Percentiles rank a stretch among this genome's conserved stretches.
phyloP scores from a whole-genome alignment of 805 yeast genomes.

The Wickerhamiella sorbophila region DNA sequence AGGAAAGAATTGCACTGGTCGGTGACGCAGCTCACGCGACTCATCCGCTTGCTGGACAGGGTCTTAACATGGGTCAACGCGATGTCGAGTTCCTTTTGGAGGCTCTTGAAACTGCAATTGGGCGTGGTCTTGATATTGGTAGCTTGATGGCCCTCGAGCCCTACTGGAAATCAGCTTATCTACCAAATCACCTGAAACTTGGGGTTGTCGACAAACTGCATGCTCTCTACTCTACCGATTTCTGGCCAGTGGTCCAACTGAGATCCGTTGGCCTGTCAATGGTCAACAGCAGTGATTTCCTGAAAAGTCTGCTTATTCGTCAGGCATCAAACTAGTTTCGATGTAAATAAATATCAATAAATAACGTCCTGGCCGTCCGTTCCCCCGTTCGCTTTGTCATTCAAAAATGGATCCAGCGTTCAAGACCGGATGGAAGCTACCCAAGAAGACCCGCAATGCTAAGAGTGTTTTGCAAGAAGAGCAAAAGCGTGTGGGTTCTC shows the following conservation, averaged over 20 bases:
- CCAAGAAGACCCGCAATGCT: conserved; percentile 55
- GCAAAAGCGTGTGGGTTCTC: conserved; percentile 40
- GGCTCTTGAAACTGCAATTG: conserved; percentile 55
- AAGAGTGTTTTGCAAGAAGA: conserved; percentile 70
- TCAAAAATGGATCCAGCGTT: no score
- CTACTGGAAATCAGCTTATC: conserved; percentile 71
- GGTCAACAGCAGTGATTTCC: conserved; percentile 45
- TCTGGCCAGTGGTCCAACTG: conserved; percentile 55
- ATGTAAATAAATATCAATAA: no score
- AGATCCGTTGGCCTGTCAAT: conserved; percentile 65
- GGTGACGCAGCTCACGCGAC: conserved; percentile 98
- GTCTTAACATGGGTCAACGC: conserved; percentile 92
- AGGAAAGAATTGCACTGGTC: conserved; percentile 75
- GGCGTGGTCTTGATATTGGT: conserved; percentile 82
- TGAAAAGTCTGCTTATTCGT: conserved; percentile 57
- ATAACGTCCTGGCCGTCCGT: no score
- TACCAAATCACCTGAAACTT: conserved; percentile 60
- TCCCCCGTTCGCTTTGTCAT: no score
- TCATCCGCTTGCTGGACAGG: conserved; percentile 97
- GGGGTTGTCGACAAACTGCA: conserved; percentile 89
- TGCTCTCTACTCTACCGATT: conserved; percentile 66
- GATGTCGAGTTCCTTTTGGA: conserved; percentile 63
- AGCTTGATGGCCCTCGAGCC: conserved; percentile 67
- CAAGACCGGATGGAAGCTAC: conserved; percentile 42
- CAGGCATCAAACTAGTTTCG: conserved; percentile 29